Evolutionary conservation across 352 stramenopile genomes (phyloP).

Genomic region (Blastocystis sp.): DNA sequence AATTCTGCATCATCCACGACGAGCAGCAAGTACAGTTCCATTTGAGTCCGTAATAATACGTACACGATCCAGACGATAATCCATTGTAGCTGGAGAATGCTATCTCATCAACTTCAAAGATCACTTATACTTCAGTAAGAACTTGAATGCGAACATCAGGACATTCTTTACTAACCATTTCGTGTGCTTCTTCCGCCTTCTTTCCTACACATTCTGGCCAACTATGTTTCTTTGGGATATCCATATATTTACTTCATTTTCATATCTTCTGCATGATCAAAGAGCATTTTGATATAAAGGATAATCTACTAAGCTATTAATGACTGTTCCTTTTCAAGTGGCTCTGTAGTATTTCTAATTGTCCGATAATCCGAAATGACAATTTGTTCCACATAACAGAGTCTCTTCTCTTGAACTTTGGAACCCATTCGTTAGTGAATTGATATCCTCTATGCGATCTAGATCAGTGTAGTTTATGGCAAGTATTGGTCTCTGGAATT

Average conservation of each 20-base stretch:
- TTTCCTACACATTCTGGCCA: conserved; percentile 48
- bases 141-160: conserved; percentile 36
- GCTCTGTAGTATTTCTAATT: no score
- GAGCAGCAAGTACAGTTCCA: conserved; percentile 12
- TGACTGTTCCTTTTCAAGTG: no score
- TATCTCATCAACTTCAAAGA: background rate
- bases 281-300: background rate
- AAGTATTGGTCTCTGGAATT: no score
- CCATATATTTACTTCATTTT: background rate
- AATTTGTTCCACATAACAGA: no score
- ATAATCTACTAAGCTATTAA: background rate
- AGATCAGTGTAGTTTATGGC: no score
- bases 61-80: conserved; percentile 54
- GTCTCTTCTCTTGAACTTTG: no score
- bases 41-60: conserved; percentile 48
- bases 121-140: background rate
- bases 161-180: background rate
- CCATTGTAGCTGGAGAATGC: conserved; percentile 36
- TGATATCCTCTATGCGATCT: no score
- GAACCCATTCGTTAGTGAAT: no score
- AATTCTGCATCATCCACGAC: conserved; percentile 2
- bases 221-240: background rate
- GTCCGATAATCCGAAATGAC: no score
- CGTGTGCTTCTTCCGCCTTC: conserved; percentile 17
- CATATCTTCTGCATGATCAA: conserved; percentile 9